Percentiles rank a stretch among this genome's conserved stretches.
phyloP scores from a whole-genome alignment of 2,329 filamentous ascomycete species.

The Diplodia intermedia region DNA sequence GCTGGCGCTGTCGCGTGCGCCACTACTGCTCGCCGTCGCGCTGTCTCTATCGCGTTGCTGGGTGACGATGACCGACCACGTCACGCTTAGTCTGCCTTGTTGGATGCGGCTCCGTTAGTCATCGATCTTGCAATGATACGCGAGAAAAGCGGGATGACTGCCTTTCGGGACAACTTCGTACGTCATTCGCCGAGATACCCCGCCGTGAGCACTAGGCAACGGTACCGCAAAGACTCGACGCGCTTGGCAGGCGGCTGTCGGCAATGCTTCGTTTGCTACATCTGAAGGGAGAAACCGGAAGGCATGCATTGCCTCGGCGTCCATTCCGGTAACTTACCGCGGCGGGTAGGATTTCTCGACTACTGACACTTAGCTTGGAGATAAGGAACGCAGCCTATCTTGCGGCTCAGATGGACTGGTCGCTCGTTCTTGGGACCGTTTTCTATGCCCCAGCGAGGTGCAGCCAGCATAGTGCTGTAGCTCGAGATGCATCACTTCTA shows the following conservation, averaged over 20 bases:
- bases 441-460: background rate
- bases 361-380: background rate
- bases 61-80: conserved; percentile 2
- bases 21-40: background rate
- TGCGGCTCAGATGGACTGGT: background rate
- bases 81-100: conserved; percentile 9
- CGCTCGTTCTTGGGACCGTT: background rate
- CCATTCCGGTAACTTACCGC: conserved; percentile 1
- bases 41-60: background rate
- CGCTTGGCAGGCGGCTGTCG: conserved; percentile 11
- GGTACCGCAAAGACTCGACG: background rate
- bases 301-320: conserved; percentile 15
- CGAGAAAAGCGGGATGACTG: background rate
- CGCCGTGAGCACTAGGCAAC: background rate
- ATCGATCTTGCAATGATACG: conserved; percentile 4
- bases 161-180: background rate
- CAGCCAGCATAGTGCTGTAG: background rate
- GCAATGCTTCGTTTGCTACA: background rate
- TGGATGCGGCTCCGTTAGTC: conserved; percentile 6
- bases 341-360: no score
- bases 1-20: conserved; percentile 27
- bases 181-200: conserved; percentile 17
- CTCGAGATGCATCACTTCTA: background rate
- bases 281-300: conserved; percentile 1
- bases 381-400: background rate